Base-by-base conservation (phyloP, 2,329 filamentous ascomycete genomes). In the Plectosphaerella sp. region DNA sequence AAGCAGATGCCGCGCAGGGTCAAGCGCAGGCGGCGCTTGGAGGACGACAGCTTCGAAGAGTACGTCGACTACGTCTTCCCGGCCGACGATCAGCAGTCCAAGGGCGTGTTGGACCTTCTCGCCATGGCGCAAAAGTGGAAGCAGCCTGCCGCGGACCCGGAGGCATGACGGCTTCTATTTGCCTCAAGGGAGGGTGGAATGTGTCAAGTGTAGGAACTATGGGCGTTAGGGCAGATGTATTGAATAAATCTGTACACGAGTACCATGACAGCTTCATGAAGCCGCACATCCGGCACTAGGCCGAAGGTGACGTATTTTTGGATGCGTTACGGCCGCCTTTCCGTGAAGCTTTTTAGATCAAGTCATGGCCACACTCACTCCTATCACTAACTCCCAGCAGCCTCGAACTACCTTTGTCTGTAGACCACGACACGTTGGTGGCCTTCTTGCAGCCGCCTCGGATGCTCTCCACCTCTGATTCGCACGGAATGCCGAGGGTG, bases 21-120 rank as follows among this genome's bases (percentile, higher is more conserved):
- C 64, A 97, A 96, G 85, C 93, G 94, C 79, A 81, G 91, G 64
- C 87, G 94, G 69, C 91, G 86, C 80, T 72, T 96, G 68, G 92
- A 96, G 66, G 93, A 97, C 71, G 92, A 94, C 67, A 86, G 84
- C 37, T 97, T 91, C 75, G 91, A 99, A 78, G 94, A 99, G 74
- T 97, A 96, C 70, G 83, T 94, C 72, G 94, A 97, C 69, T 97
- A 96, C 63, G 83, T 99, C 35, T 99, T 99, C 83, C 94, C 94
- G 1, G 91, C 90, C 5, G 94, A 97, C 73, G 92, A 97, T 68
- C 84, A 90, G 72, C 87, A 90, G 66, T 87, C 88, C 52, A 88
- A 88, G 59, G 92, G 89, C 62, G 74, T 97, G 69, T 89, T 89
- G 49, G 90, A 88, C 67, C 77, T 97, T 67, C 74, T 97, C 72